phyloP scores from a whole-genome alignment of 768 basidiomycete genomes.

The Lactarius indigo region DNA sequence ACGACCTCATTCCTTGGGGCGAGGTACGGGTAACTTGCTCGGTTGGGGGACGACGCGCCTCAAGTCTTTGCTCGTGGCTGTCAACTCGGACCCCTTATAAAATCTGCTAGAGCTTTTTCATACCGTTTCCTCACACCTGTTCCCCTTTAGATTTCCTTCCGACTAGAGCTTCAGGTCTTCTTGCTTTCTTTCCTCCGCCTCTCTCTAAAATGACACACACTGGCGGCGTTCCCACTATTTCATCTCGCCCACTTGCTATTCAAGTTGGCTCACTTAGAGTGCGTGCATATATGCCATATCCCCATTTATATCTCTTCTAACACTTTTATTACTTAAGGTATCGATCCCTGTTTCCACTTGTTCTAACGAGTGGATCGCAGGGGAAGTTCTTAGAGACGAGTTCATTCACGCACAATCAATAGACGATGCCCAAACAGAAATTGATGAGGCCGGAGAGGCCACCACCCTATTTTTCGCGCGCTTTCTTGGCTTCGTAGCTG shows the following conservation, averaged over 20 bases:
- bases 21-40: slow-evolving; percentile 5
- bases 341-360: slow-evolving; percentile 85
- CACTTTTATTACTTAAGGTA: slow-evolving; percentile 43
- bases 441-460: slow-evolving; percentile 58
- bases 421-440: slow-evolving; percentile 55
- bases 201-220: slow-evolving; percentile 34
- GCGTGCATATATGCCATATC: slow-evolving; percentile 24
- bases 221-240: slow-evolving; percentile 33
- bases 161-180: slow-evolving; percentile 21
- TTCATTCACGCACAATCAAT: slow-evolving; percentile 66
- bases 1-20: slow-evolving; percentile 22
- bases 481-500: slow-evolving; percentile 76
- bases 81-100: slow-evolving; percentile 10
- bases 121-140: slow-evolving; percentile 5
- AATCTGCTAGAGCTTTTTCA: slow-evolving; percentile 1
- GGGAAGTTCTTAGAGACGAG: slow-evolving; percentile 88
- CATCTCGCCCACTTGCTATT: slow-evolving; percentile 37
- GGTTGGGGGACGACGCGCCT: slow-evolving; percentile 23
- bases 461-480: slow-evolving; percentile 75
- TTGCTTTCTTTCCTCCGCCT: slow-evolving; percentile 14
- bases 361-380: slow-evolving; percentile 84
- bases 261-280: slow-evolving; percentile 36
- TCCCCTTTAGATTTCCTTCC: slow-evolving; percentile 17
- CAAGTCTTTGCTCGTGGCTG: background rate
- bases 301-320: slow-evolving; percentile 8